Base-by-base conservation (phyloP, 148 eudicot species). In the Vaccinium corymbosum region DNA sequence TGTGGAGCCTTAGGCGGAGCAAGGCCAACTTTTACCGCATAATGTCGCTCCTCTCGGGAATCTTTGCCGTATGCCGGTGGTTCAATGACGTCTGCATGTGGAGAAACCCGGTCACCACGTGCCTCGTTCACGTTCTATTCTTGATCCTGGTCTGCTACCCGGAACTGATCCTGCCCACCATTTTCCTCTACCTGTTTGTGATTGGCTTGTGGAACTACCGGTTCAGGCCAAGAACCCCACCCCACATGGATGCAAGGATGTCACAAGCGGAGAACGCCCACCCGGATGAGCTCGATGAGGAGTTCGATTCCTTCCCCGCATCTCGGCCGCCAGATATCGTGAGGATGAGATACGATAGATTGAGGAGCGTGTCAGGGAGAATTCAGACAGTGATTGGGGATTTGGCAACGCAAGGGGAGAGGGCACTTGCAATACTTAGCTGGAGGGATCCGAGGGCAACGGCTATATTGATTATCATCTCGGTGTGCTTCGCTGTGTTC, bases 391-490 rank as follows among this genome's bases (percentile, higher is more conserved):
- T 95, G 89, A 86, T 87, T 1, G 98, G 97, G 14, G 98, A 95
- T 82, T 79, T 95, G 82, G 98, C 98, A 16, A 89, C 98, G 19
- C 98, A 95, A 81, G 98, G 95, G 32, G 98, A 95, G 86, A 87
- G 98, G 71, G 91, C 93, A 35, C 91, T 93, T 48, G 89, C 94
- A 1, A 86, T 96, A 83, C 89, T 96, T 42, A 89, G 94, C 88
- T 96, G 99, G 99, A 87, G 99, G 86, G 99, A 96, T 80, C 95
- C 99, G 1, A 90, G 99, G 80, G 98, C 97, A 0, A 96, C 99
- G 0, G 97, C 98, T 2, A 93, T 94, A 6, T 86, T 94, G 85
- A 93, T 96, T 49, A 90, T 96, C 79, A 82, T 96, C 70, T 84
- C 98, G 5, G 82, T 96, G 87, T 76, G 93, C 49, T 89, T 84